phyloP scores from a whole-genome alignment of 2,329 filamentous ascomycete species.

The Amphichorda felina region DNA sequence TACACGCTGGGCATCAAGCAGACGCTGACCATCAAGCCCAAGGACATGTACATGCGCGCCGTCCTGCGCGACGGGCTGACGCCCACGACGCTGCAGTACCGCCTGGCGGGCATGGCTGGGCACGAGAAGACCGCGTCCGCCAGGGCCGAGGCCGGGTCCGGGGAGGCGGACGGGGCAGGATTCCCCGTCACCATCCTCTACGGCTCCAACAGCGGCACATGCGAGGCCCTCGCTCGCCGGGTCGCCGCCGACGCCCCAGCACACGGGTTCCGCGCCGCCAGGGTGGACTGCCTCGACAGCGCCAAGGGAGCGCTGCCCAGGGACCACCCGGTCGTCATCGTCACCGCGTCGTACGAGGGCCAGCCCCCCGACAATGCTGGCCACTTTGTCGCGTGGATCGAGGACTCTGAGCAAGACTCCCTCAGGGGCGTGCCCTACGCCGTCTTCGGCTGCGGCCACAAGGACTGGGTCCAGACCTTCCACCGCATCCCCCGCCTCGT shows the following conservation, averaged over 20 bases:
- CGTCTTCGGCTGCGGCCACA: constrained; percentile 54
- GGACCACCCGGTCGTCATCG: constrained; percentile 49
- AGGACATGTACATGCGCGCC: constrained; percentile 47
- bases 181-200: constrained; percentile 54
- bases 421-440: constrained; percentile 40
- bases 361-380: constrained; percentile 57
- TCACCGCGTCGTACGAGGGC: constrained; percentile 60
- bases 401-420: constrained; percentile 31
- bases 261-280: constrained; percentile 46
- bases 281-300: constrained; percentile 45
- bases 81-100: constrained; percentile 9
- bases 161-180: constrained; percentile 14
- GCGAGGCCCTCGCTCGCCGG: constrained; percentile 54
- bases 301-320: constrained; percentile 48
- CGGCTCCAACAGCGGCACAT: constrained; percentile 65
- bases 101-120: constrained; percentile 1
- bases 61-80: constrained; percentile 30
- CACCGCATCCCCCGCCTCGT: constrained; percentile 49
- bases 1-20: constrained; percentile 41
- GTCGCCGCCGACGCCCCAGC: constrained; percentile 45
- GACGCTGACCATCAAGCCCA: constrained; percentile 48
- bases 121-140: background rate
- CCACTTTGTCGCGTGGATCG: constrained; percentile 53
- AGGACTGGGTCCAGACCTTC: constrained; percentile 45
- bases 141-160: background rate